Percentiles rank a stretch among this genome's conserved stretches.
Evolutionary conservation across 768 basidiomycete genomes (phyloP).

Genomic region (Lactarius sanguifluus): DNA sequence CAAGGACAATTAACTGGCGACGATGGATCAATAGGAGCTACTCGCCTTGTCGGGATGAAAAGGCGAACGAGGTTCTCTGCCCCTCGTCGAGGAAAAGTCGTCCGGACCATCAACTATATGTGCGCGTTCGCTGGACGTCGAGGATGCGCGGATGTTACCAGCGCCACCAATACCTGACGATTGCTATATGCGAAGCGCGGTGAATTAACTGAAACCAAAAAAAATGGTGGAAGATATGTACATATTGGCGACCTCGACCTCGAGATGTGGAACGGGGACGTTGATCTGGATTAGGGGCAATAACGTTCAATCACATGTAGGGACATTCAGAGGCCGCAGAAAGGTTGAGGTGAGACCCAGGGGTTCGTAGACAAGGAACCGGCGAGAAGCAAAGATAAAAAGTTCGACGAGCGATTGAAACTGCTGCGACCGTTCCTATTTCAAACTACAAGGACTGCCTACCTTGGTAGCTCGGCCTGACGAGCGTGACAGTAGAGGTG

Average conservation of each 20-base stretch:
- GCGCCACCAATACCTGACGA: constrained; percentile 20
- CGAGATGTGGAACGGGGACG: neutral
- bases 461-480: neutral
- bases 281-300: constrained; percentile 4
- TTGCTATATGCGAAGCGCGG: constrained; percentile 5
- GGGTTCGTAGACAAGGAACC: neutral
- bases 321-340: neutral
- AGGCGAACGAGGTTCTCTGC: constrained; percentile 4
- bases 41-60: neutral
- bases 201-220: neutral
- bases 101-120: neutral
- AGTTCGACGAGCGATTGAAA: neutral
- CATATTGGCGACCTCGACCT: neutral
- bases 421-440: neutral
- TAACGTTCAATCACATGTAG: neutral
- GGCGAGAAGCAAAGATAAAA: neutral
- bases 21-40: neutral
- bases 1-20: neutral
- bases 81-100: constrained; percentile 1
- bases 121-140: neutral
- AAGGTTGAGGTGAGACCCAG: neutral
- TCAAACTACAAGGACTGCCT: neutral
- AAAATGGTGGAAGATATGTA: neutral
- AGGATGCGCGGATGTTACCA: constrained; percentile 17
- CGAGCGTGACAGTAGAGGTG: neutral